Percentiles rank a stretch among this genome's conserved stretches.
phyloP scores from a whole-genome alignment of 164 flowering plant species.

The Berberis vulgaris region DNA sequence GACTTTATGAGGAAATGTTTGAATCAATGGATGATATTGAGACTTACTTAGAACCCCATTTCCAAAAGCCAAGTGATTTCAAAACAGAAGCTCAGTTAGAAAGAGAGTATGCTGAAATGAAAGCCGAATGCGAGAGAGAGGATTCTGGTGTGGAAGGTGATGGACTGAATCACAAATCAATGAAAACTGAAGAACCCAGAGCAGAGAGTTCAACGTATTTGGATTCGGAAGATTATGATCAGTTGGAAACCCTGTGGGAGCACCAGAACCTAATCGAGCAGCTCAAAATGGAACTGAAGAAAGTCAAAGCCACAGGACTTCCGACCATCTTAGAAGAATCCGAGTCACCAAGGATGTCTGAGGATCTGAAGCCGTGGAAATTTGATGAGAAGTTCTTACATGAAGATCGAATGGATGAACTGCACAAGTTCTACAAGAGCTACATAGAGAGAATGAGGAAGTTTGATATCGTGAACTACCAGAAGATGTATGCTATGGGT shows the following conservation, averaged over 20 bases:
- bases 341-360: slow-evolving; percentile 61
- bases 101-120: slow-evolving; percentile 12
- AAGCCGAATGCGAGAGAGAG: slow-evolving; percentile 1
- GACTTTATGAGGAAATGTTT: slow-evolving; percentile 16
- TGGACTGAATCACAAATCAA: slow-evolving; percentile 1
- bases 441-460: slow-evolving; percentile 86
- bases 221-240: slow-evolving; percentile 36
- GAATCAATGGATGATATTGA: slow-evolving; percentile 23
- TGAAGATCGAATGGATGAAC: slow-evolving; percentile 46
- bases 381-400: slow-evolving; percentile 62
- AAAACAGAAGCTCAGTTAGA: slow-evolving; percentile 18
- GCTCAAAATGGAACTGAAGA: slow-evolving; percentile 68
- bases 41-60: slow-evolving; percentile 12
- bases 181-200: slow-evolving; percentile 11
- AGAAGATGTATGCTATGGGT: slow-evolving; percentile 95
- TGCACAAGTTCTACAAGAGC: slow-evolving; percentile 73
- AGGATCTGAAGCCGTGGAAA: slow-evolving; percentile 86
- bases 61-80: slow-evolving; percentile 8
- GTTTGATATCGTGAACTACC: slow-evolving; percentile 86
- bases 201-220: slow-evolving; percentile 14
- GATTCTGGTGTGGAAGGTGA: slow-evolving; percentile 2
- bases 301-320: slow-evolving; percentile 70
- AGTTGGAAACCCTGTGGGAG: slow-evolving; percentile 68
- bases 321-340: slow-evolving; percentile 93
- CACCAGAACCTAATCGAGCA: slow-evolving; percentile 92